Evolutionary conservation across 2,329 filamentous ascomycete species (phyloP), one percentile per base, ranked within the genome.

Genomic region (Aspergillus floridensis): DNA sequence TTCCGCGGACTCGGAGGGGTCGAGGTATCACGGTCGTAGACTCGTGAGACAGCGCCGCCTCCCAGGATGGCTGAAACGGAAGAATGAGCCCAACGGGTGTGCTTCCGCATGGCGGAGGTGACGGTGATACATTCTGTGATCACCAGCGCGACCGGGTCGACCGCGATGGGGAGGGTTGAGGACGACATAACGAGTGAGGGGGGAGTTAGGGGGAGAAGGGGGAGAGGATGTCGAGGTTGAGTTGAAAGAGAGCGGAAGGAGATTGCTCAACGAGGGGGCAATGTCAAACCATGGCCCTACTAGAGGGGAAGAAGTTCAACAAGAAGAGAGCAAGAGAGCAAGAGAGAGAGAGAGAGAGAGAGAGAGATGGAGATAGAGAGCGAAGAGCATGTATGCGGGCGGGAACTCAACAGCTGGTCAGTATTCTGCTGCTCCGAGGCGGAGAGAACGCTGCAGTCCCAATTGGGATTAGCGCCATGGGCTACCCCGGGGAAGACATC

Each of bases 61-160:
- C 95, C 95, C 32, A 99, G 83, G 62, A 99, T 99, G 56, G 93
- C 93, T 41, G 95, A 92, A 49, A 99, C 95, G 5, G 93, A 97
- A 12, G 93, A 96, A 75, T 98, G 93, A 51, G 92, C 92, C 83
- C 93, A 98, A 65, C 95, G 90, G 65, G 92, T 90, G 84, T 97
- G 89, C 80, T 99, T 99, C 72, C 96, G 93, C 85, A 99, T 97
- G 62, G 93, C 92, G 63, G 93, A 97, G 14, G 95, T 98, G 79
- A 99, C 93, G 49, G 93, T 93, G 73, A 98, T 98, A 77, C 95
- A 99, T 87, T 99, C 95, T 77, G 93, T 96, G 64, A 96, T 96
- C 65, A 99, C 92, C 69, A 99, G 82, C 52, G 92, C 93, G 59
- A 96, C 88, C 1, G 93, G 92, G 71, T 96, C 91, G 66, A 96